Base-by-base conservation (phyloP, 1,284 basidiomycete species). In the Cerioporus squamosus region DNA sequence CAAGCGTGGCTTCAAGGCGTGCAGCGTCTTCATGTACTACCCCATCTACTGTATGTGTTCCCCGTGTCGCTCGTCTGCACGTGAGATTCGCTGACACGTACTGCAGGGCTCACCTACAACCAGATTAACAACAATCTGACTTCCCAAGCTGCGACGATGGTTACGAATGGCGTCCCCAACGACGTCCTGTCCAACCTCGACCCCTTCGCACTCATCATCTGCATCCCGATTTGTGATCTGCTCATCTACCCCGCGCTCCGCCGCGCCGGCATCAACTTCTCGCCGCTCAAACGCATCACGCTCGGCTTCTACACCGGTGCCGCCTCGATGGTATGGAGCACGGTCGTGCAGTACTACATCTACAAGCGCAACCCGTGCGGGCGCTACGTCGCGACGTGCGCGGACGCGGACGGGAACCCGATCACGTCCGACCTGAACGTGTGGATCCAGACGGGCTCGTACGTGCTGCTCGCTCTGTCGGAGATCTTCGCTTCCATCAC, bases 401-500 rank as follows among this genome's bases (percentile, higher is more conserved):
- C 60, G 4, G 86, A 85, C 52, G 74, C 79, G 0, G 48, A 66
- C 12, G 71, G 71, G 3, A 74, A 76, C 56, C 71, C 75, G 1
- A 62, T 79, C 59, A 77, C 77, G 23, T 85, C 83, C 0, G 81
- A 82, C 15, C 74, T 94, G 50, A 91, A 87, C 65, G 89, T 94
- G 9, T 93, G 90, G 91, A 84, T 88, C 53, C 88, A 91, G 69
- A 82, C 82, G 10, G 87, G 84, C 64, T 78, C 86, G 22, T 90
- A 89, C 70, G 72, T 91, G 55, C 74, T 91, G 29, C 80, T 91
- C 65, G 88, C 87, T 3, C 78, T 90, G 67, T 86, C 83, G 66
- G 87, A 92, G 77, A 93, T 96, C 69, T 83, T 96, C 52, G 92
- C 93, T 0, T 91, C 88, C 7, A 93, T 96, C 74, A 94, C 93